These are phyloP conservation scores for Leccinum angustisporum DNA, from an alignment of 1,284 basidiomycete species.

Conservation along the genomic window DNA sequence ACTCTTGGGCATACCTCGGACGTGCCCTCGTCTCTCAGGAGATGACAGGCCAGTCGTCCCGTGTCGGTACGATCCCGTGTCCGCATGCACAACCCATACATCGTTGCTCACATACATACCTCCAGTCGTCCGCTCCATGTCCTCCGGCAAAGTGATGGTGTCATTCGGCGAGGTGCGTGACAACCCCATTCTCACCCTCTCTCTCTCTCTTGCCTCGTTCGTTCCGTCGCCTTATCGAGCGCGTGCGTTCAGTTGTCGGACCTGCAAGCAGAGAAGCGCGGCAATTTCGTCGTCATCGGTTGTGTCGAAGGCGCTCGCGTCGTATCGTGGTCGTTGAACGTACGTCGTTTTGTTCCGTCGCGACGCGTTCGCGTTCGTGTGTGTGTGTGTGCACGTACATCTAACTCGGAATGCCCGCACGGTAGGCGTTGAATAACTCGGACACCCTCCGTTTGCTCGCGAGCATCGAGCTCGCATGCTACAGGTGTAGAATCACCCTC, in stretches of 20 bases:
- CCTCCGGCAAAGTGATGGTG: slow-evolving; percentile 64
- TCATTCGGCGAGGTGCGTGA: slow-evolving; percentile 73
- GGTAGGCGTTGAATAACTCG: slow-evolving; percentile 72
- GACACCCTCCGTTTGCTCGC: slow-evolving; percentile 77
- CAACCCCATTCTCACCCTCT: not conserved
- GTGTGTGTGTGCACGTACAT: not conserved
- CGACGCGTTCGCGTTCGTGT: not conserved
- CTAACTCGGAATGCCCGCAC: slow-evolving; percentile 7
- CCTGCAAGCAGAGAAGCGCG: slow-evolving; percentile 77
- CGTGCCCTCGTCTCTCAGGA: slow-evolving; percentile 73
- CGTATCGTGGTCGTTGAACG: slow-evolving; percentile 82
- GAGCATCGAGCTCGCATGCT: slow-evolving; percentile 78
- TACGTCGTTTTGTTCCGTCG: slow-evolving; percentile 34
- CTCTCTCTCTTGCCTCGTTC: slow-evolving; percentile 30
- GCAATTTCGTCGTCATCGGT: slow-evolving; percentile 79
- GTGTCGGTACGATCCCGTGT: slow-evolving; percentile 58
- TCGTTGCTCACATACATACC: not conserved
- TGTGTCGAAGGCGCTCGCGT: slow-evolving; percentile 69
- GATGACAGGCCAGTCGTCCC: slow-evolving; percentile 65
- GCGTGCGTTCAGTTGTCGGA: slow-evolving; percentile 52
- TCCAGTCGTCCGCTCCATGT: slow-evolving; percentile 64
- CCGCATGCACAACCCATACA: slow-evolving; percentile 15
- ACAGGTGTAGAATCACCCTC: slow-evolving; percentile 65
- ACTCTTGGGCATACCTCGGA: slow-evolving; percentile 79
- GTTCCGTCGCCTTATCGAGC: slow-evolving; percentile 8